Conservation (phyloP, 176 grass and related monocot species). For the Stipa capillata region DNA sequence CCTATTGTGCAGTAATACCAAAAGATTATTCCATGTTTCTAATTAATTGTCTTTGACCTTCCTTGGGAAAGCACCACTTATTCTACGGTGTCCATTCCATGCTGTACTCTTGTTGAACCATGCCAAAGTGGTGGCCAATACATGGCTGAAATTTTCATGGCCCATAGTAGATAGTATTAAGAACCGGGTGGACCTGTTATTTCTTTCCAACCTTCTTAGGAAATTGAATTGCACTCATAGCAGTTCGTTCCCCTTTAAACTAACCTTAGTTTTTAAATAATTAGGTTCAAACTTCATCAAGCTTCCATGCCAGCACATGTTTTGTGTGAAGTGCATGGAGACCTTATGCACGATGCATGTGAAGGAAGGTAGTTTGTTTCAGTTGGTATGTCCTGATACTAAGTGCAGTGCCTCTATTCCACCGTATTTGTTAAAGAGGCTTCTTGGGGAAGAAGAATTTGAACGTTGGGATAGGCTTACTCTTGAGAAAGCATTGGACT, state of each 20-base stretch:
- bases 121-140: no score
- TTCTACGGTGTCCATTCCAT: no score
- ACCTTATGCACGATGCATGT: conserved; percentile 38
- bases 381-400: conserved; percentile 39
- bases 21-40: no score
- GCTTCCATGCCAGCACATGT: conserved; percentile 28
- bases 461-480: conserved; percentile 49
- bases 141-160: no score
- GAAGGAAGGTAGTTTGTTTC: conserved; percentile 34
- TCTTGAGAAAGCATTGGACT: conserved; percentile 49
- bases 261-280: neutral
- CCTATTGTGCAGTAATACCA: no score
- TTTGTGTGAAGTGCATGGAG: conserved; percentile 28
- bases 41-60: no score
- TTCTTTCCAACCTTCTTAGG: no score
- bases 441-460: conserved; percentile 45
- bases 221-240: no score
- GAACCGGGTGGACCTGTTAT: no score
- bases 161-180: no score
- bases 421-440: conserved; percentile 27
- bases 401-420: conserved; percentile 43
- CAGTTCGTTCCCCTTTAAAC: neutral
- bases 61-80: no score
- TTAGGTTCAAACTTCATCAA: conserved; percentile 30
- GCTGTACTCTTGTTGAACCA: no score